Conservation (phyloP, 441 rosid species). For the California macrophylla region DNA sequence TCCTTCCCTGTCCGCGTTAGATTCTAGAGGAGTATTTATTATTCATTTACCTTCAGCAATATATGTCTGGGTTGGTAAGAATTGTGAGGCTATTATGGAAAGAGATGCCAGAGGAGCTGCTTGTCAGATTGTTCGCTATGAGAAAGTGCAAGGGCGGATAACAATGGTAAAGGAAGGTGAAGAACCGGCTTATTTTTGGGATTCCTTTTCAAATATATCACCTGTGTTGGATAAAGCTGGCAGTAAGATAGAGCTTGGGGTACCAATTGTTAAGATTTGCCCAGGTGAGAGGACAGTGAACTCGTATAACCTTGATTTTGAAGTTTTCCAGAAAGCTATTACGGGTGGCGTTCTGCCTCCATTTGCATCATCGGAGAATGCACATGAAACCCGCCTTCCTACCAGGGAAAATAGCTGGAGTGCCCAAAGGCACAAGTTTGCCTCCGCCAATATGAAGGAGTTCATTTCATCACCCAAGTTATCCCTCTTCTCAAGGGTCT, state of each 20-base stretch:
- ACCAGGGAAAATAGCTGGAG: slow-evolving; percentile 92
- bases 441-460: slow-evolving; percentile 63
- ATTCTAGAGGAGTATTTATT: slow-evolving; percentile 93
- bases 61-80: slow-evolving; percentile 79
- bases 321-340: slow-evolving; percentile 68
- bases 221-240: slow-evolving; percentile 58
- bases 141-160: slow-evolving; percentile 68
- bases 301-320: slow-evolving; percentile 71
- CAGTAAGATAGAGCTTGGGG: slow-evolving; percentile 25
- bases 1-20: slow-evolving; percentile 65
- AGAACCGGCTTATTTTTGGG: slow-evolving; percentile 80
- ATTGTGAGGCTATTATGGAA: slow-evolving; percentile 74
- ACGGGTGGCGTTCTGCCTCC: slow-evolving; percentile 87
- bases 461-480: slow-evolving; percentile 55
- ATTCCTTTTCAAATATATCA: slow-evolving; percentile 56
- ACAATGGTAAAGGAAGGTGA: slow-evolving; percentile 69
- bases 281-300: slow-evolving; percentile 62
- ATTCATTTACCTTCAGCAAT: slow-evolving; percentile 72
- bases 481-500: slow-evolving; percentile 53
- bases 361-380: slow-evolving; percentile 65
- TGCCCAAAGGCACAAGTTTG: slow-evolving; percentile 64
- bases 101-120: slow-evolving; percentile 91
- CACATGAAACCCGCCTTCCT: slow-evolving; percentile 77
- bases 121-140: slow-evolving; percentile 86
- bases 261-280: slow-evolving; percentile 27